These are phyloP conservation scores for Rutstroemia sp. DNA, from an alignment of 2,329 filamentous ascomycete species.

Conservation along the genomic window DNA sequence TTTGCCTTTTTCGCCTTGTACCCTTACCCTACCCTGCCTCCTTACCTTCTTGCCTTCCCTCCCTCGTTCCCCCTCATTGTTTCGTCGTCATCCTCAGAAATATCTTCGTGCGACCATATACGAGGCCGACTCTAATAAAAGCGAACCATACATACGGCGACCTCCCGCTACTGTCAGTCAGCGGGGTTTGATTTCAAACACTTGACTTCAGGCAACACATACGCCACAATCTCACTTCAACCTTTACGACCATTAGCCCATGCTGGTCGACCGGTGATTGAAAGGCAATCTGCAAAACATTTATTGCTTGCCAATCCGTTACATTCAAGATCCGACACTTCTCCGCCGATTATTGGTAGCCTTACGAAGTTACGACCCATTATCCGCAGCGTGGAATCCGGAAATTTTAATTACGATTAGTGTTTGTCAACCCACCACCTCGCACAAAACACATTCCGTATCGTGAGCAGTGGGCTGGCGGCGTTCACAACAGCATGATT, in stretches of 20 bases:
- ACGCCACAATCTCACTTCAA: constrained; percentile 6
- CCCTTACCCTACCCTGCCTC: no score
- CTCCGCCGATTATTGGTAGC: constrained; percentile 6
- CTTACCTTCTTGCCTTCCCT: no score
- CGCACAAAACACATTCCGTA: not conserved
- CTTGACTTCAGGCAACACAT: not conserved
- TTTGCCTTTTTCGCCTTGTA: no score
- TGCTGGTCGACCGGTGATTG: not conserved
- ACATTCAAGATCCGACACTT: constrained; percentile 2
- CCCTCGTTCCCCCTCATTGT: no score
- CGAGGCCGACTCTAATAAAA: not conserved
- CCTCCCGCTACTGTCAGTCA: not conserved
- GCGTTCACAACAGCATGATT: not conserved
- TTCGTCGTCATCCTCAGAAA: not conserved
- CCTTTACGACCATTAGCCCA: not conserved
- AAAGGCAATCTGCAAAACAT: constrained; percentile 3
- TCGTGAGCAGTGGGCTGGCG: not conserved
- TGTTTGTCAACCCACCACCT: not conserved
- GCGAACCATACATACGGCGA: not conserved
- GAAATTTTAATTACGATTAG: not conserved
- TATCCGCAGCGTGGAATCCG: not conserved
- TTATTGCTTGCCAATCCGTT: not conserved
- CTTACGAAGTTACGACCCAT: not conserved
- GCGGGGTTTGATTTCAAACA: constrained; percentile 1
- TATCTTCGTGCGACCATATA: not conserved